These are phyloP conservation scores for Penicillium lividum DNA, from an alignment of 495 filamentous ascomycete species.

Conservation along the genomic window DNA sequence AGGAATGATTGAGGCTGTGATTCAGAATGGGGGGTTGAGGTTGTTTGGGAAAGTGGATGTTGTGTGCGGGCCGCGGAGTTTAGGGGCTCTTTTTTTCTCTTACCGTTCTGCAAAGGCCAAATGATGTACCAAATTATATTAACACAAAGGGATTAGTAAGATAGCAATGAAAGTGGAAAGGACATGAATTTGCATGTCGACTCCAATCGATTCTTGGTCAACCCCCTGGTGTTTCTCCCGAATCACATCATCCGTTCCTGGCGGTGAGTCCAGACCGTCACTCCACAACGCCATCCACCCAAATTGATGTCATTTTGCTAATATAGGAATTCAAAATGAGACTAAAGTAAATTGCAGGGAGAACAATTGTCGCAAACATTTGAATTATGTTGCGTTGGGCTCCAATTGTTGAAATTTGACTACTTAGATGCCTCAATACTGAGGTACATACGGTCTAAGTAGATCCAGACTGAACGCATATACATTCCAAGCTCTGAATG, in stretches of 20 bases:
- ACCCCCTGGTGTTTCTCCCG: neutral
- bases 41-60: slow-evolving; percentile 6
- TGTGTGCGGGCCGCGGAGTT: slow-evolving; percentile 5
- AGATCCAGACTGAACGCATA: neutral
- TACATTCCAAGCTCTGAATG: neutral
- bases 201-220: slow-evolving; percentile 1
- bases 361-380: neutral
- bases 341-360: neutral
- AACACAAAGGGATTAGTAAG: neutral
- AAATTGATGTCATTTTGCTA: neutral
- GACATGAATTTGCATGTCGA: neutral
- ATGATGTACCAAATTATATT: neutral
- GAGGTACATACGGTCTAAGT: neutral
- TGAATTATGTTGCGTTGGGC: neutral
- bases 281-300: slow-evolving; percentile 19
- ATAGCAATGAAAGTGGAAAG: neutral
- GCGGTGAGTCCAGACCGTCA: slow-evolving; percentile 21
- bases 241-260: slow-evolving; percentile 26
- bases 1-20: slow-evolving; percentile 1
- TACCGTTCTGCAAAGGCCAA: neutral
- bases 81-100: slow-evolving; percentile 1
- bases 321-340: neutral
- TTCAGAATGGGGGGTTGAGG: slow-evolving; percentile 3
- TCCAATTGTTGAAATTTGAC: neutral
- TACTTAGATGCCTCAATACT: neutral